Percentiles rank a stretch among this genome's conserved stretches.
Conservation (phyloP, 2,329 filamentous ascomycete genomes). For the Microcyclosporella mali region DNA sequence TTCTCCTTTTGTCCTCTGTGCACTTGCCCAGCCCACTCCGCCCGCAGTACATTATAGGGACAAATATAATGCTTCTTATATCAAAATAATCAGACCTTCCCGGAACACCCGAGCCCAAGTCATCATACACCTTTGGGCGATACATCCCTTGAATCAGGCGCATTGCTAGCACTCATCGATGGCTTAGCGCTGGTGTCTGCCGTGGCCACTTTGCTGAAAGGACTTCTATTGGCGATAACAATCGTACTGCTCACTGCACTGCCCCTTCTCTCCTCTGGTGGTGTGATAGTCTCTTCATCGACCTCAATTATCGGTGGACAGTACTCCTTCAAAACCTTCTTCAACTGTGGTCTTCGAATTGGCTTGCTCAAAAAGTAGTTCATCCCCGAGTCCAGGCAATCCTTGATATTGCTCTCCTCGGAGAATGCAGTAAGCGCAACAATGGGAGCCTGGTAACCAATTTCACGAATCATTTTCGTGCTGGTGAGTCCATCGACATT, state of each 20-base stretch:
- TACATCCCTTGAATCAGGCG: too few relatives aligned
- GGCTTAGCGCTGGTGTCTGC: too few relatives aligned
- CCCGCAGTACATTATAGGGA: too few relatives aligned
- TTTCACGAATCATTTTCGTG: constrained; percentile 74
- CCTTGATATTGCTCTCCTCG: constrained; percentile 68
- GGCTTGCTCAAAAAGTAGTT: constrained; percentile 73
- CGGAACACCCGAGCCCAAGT: too few relatives aligned
- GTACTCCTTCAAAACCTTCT: constrained; percentile 74
- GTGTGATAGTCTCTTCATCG: constrained; percentile 10
- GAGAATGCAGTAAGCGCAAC: constrained; percentile 89
- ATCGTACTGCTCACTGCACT: constrained; percentile 10
- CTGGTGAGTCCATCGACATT: constrained; percentile 85
- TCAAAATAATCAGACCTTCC: too few relatives aligned
- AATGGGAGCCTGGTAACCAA: constrained; percentile 83
- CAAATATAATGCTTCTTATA: too few relatives aligned
- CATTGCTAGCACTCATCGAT: too few relatives aligned
- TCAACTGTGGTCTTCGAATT: constrained; percentile 74
- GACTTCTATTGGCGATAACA: constrained; percentile 3
- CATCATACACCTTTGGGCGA: too few relatives aligned
- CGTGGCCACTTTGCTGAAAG: not conserved
- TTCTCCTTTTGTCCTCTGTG: too few relatives aligned
- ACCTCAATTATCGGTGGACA: constrained; percentile 41
- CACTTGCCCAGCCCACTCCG: too few relatives aligned
- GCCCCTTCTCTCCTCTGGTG: constrained; percentile 5
- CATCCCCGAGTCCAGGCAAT: constrained; percentile 78